phyloP scores from a whole-genome alignment of 1,284 basidiomycete genomes.

The Boletus mariae region DNA sequence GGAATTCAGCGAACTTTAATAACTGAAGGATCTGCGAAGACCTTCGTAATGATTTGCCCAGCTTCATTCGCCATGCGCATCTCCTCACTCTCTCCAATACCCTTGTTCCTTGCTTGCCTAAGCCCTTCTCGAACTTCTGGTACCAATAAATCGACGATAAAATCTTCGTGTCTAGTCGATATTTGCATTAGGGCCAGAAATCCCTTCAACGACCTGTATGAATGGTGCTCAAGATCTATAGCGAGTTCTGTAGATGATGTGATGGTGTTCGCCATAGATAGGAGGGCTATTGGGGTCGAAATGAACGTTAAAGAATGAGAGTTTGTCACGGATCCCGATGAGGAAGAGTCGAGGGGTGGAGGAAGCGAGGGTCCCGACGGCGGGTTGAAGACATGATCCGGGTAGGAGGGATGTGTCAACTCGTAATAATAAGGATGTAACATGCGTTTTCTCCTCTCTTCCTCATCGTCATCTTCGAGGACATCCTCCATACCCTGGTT shows the following conservation, averaged over 20 bases:
- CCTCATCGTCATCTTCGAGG: slow-evolving; percentile 21
- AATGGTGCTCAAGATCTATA: slow-evolving; percentile 93
- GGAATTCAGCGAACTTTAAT: slow-evolving; percentile 64
- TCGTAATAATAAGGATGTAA: slow-evolving; percentile 82
- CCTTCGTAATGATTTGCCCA: slow-evolving; percentile 47
- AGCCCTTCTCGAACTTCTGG: slow-evolving; percentile 71
- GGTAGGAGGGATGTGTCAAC: slow-evolving; percentile 69
- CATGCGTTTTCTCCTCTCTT: slow-evolving; percentile 24
- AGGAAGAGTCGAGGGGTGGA: slow-evolving; percentile 43
- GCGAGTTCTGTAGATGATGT: slow-evolving; percentile 77
- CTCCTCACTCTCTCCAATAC: slow-evolving; percentile 10
- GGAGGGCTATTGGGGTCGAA: slow-evolving; percentile 54
- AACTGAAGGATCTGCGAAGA: slow-evolving; percentile 81
- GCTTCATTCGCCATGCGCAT: slow-evolving; percentile 36
- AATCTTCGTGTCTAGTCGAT: slow-evolving; percentile 83
- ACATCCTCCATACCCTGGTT: slow-evolving; percentile 27
- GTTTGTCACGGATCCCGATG: background rate
- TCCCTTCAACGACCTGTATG: slow-evolving; percentile 79
- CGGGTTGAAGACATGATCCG: slow-evolving; percentile 61
- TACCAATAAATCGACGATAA: slow-evolving; percentile 79
- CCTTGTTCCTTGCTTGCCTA: slow-evolving; percentile 35
- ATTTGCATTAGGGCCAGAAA: slow-evolving; percentile 95
- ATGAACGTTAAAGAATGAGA: slow-evolving; percentile 67
- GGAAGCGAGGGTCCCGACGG: slow-evolving; percentile 45
- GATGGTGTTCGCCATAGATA: slow-evolving; percentile 65